These are phyloP conservation scores for Wickerhamiella occidentalis DNA, from an alignment of 805 yeast genomes.

Conservation along the genomic window DNA sequence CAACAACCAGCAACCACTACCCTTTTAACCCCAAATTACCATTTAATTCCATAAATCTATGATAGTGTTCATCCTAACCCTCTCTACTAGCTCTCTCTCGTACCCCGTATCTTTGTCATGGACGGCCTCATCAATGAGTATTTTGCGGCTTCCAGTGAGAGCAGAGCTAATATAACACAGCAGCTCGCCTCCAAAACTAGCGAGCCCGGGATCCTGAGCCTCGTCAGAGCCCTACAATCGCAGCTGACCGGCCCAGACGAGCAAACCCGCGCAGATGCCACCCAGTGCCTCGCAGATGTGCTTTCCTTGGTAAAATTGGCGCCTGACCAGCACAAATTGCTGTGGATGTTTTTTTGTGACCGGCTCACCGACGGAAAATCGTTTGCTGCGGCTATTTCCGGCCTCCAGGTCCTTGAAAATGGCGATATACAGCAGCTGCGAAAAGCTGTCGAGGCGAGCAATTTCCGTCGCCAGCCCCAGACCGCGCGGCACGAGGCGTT, in stretches of 20 bases:
- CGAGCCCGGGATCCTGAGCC: conserved; percentile 15
- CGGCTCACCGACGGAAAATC: conserved; percentile 57
- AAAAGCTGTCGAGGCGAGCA: conserved; percentile 15
- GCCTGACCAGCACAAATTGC: conserved; percentile 28
- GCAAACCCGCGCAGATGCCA: conserved; percentile 35
- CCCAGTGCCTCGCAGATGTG: conserved; percentile 34
- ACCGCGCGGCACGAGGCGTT: conserved; percentile 44
- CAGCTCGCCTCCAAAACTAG: conserved; percentile 10
- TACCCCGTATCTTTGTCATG: conserved; percentile 9
- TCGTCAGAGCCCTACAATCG: conserved; percentile 50
- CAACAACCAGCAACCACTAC: too few species aligned
- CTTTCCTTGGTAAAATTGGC: conserved; percentile 28
- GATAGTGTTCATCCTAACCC: too few species aligned
- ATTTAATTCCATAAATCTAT: too few species aligned
- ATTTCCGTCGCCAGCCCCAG: conserved; percentile 22
- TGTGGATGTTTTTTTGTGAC: conserved; percentile 42
- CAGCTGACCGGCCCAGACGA: conserved; percentile 50
- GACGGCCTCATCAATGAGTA: conserved; percentile 22
- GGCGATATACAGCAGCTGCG: conserved; percentile 37
- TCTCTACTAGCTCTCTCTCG: too few species aligned
- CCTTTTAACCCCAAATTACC: too few species aligned
- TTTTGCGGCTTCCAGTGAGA: conserved; percentile 16
- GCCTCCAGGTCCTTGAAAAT: conserved; percentile 38
- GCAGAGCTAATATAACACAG: background rate
- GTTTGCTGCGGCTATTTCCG: conserved; percentile 40